Percentiles rank a stretch among this genome's conserved stretches.
These are phyloP conservation scores for Yamadazyma takamatsuzukensis DNA, from an alignment of 805 yeast genomes.

Conservation along the genomic window DNA sequence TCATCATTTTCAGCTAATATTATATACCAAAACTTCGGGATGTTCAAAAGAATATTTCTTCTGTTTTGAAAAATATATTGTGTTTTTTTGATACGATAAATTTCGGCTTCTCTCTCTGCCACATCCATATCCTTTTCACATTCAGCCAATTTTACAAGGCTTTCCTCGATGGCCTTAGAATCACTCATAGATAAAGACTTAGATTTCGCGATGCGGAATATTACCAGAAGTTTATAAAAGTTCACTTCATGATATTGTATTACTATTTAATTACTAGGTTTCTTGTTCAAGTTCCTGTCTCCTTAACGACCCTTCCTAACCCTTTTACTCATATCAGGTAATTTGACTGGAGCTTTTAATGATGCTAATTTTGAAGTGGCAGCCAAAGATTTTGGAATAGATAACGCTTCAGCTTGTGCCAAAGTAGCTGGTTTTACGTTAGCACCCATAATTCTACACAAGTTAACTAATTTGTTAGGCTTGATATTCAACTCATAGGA, in stretches of 20 bases:
- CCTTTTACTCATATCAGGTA: slow-evolving; percentile 78
- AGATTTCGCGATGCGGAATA: no score
- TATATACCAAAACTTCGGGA: slow-evolving; percentile 84
- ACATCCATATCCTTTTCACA: slow-evolving; percentile 56
- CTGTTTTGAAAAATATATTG: slow-evolving; percentile 58
- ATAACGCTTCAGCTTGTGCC: slow-evolving; percentile 72
- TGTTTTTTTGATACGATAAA: slow-evolving; percentile 49
- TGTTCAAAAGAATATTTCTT: slow-evolving; percentile 44
- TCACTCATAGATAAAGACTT: slow-evolving; percentile 11
- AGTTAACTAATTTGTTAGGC: slow-evolving; percentile 62
- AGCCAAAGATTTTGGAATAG: slow-evolving; percentile 58
- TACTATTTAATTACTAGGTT: no score
- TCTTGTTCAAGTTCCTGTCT: no score
- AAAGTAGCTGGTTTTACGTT: slow-evolving; percentile 64
- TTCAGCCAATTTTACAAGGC: slow-evolving; percentile 45
- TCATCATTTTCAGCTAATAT: slow-evolving; percentile 82
- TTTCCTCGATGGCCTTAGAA: slow-evolving; percentile 18
- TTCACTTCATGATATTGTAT: no score
- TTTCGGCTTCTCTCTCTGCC: slow-evolving; percentile 60
- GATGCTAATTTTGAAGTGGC: slow-evolving; percentile 73
- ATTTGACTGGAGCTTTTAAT: slow-evolving; percentile 81
- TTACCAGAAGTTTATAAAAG: no score
- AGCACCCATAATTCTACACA: slow-evolving; percentile 84
- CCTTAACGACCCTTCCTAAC: no score
- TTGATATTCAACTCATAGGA: slow-evolving; percentile 82